Conservation (phyloP, 2,329 filamentous ascomycete genomes). For the Aureobasidium pullulans region DNA sequence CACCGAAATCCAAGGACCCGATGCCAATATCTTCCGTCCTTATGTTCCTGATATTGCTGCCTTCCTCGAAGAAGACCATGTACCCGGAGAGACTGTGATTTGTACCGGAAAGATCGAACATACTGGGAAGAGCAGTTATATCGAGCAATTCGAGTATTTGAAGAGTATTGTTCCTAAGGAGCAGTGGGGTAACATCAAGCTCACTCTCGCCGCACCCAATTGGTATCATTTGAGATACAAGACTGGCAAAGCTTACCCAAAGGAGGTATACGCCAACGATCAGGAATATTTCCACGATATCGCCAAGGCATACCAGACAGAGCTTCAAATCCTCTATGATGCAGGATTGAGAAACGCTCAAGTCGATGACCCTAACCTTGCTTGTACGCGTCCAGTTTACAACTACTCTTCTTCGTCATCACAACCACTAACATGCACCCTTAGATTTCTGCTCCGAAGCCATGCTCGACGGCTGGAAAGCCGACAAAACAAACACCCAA, state of each 20-base stretch:
- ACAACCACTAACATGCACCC: not conserved
- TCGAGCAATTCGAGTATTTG: conserved; percentile 54
- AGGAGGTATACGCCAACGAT: conserved; percentile 39
- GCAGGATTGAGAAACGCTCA: conserved; percentile 42
- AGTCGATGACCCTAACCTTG: conserved; percentile 43
- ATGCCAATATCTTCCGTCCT: conserved; percentile 46
- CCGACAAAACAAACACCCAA: conserved; percentile 60
- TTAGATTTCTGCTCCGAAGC: conserved; percentile 65
- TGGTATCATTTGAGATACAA: conserved; percentile 59
- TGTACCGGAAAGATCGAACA: conserved; percentile 53
- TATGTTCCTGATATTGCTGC: conserved; percentile 50
- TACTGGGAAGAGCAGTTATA: conserved; percentile 46
- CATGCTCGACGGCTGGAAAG: conserved; percentile 63
- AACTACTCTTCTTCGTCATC: too few species aligned
- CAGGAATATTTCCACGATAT: conserved; percentile 43
- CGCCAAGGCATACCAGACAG: conserved; percentile 39
- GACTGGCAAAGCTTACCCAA: conserved; percentile 40
- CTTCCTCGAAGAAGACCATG: conserved; percentile 52
- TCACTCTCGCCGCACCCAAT: conserved; percentile 26
- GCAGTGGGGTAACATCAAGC: conserved; percentile 57
- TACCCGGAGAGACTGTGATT: conserved; percentile 50
- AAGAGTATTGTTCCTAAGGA: conserved; percentile 53
- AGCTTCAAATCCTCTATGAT: conserved; percentile 39
- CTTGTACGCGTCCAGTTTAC: too few species aligned
- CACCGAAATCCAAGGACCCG: conserved; percentile 40